A percentile compares a stretch with the other conserved stretches of the same genome.
phyloP scores from a whole-genome alignment of 768 basidiomycete genomes.

The Lepiota venenata region DNA sequence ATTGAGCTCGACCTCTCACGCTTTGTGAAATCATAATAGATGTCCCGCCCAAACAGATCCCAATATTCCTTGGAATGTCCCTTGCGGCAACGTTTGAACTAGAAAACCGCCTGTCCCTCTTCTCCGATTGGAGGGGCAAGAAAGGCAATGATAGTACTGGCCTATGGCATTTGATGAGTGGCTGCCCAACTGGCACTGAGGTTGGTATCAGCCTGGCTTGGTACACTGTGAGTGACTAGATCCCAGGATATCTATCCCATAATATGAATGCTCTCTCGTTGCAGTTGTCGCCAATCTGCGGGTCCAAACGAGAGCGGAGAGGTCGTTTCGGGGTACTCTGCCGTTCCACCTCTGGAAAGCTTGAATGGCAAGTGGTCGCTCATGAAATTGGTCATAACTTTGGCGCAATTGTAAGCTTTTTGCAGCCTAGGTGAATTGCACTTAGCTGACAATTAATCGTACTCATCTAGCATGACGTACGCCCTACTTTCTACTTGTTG shows the following conservation, averaged over 20 bases:
- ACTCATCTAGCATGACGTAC: constrained; percentile 52
- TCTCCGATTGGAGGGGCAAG: constrained; percentile 78
- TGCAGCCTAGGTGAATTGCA: constrained; percentile 5
- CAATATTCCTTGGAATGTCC: constrained; percentile 70
- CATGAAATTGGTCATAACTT: constrained; percentile 90
- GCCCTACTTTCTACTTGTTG: constrained; percentile 14
- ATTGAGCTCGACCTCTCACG: neutral
- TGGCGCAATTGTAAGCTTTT: constrained; percentile 72
- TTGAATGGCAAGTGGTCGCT: constrained; percentile 81
- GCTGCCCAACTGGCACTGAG: constrained; percentile 76
- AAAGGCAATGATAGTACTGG: constrained; percentile 74
- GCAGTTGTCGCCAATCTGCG: constrained; percentile 55
- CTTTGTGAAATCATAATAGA: constrained; percentile 24
- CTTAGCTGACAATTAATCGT: constrained; percentile 3
- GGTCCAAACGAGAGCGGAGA: constrained; percentile 39
- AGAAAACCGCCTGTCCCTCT: constrained; percentile 69
- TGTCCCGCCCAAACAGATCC: constrained; percentile 60
- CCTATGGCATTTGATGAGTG: constrained; percentile 88
- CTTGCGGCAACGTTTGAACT: constrained; percentile 57
- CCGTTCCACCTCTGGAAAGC: constrained; percentile 74
- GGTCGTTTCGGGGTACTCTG: constrained; percentile 76
- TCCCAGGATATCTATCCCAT: neutral
- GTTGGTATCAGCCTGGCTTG: constrained; percentile 90
- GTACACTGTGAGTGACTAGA: constrained; percentile 51
- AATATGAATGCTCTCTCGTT: constrained; percentile 7